A percentile compares a stretch with the other conserved stretches of the same genome.
These are phyloP conservation scores for Carex kokanica DNA, from an alignment of 176 grass and related monocot genomes.

Conservation along the genomic window DNA sequence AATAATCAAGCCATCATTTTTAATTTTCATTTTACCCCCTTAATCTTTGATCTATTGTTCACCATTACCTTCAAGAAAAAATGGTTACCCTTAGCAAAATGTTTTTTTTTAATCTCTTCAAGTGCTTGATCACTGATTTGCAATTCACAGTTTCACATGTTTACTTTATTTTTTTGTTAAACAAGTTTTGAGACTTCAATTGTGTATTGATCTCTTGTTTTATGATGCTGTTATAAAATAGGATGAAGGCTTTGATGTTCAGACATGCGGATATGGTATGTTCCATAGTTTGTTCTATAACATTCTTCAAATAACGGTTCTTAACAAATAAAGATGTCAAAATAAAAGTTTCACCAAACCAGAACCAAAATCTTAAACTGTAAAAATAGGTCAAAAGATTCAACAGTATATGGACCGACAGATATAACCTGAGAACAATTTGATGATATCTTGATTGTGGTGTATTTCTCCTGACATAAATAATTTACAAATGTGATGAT, in stretches of 20 bases:
- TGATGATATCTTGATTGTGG: neutral
- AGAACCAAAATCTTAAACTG: neutral
- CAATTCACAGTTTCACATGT: slow-evolving; percentile 28
- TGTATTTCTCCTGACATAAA: slow-evolving; percentile 4
- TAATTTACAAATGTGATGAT: neutral
- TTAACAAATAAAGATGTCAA: neutral
- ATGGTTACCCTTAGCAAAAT: neutral
- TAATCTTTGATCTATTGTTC: neutral
- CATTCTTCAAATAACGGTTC: neutral
- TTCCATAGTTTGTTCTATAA: neutral
- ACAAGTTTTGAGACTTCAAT: neutral
- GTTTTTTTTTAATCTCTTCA: neutral
- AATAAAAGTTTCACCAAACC: neutral
- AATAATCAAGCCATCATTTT: neutral
- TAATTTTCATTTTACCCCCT: neutral
- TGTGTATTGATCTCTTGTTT: neutral
- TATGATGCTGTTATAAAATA: slow-evolving; percentile 20
- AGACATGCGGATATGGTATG: slow-evolving; percentile 87
- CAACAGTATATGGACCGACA: neutral
- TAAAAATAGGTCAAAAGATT: neutral
- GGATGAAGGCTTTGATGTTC: slow-evolving; percentile 99
- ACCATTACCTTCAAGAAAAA: neutral
- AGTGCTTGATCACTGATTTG: neutral
- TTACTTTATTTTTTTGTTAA: slow-evolving; percentile 20
- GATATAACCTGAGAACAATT: neutral